Conservation (phyloP, 768 basidiomycete genomes). For the Termitomyces sp. region DNA sequence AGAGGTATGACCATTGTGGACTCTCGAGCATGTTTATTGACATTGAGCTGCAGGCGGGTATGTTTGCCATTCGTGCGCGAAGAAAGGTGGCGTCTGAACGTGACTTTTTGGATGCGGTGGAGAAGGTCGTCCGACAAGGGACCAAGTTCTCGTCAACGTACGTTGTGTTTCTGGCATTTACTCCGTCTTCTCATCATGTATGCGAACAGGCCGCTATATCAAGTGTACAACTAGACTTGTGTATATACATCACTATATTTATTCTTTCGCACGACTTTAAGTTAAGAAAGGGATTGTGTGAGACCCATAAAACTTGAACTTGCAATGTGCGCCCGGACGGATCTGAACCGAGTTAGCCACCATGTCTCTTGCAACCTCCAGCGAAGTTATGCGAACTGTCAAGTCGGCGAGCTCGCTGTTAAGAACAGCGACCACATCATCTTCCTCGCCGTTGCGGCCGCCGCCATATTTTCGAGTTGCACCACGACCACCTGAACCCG, state of each 20-base stretch:
- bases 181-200: conserved; percentile 4
- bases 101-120: conserved; percentile 96
- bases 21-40: background rate
- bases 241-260: conserved; percentile 10
- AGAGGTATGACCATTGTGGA: conserved; percentile 51
- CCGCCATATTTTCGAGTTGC: conserved; percentile 31
- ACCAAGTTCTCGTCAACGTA: conserved; percentile 98
- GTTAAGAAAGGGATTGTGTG: background rate
- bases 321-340: conserved; percentile 6
- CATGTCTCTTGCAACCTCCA: conserved; percentile 4
- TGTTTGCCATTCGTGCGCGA: conserved; percentile 97
- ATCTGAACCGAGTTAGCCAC: conserved; percentile 7
- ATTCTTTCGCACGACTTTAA: background rate
- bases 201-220: conserved; percentile 70
- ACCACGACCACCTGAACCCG: conserved; percentile 46
- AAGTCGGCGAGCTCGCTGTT: conserved; percentile 6
- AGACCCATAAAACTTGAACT: background rate
- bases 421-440: conserved; percentile 6
- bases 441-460: background rate
- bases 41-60: conserved; percentile 71
- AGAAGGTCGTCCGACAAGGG: conserved; percentile 97
- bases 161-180: conserved; percentile 27
- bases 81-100: conserved; percentile 96
- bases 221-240: conserved; percentile 81
- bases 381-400: background rate